Conservation (phyloP, 2,329 filamentous ascomycete genomes). For the Talaromyces verruculosus region DNA sequence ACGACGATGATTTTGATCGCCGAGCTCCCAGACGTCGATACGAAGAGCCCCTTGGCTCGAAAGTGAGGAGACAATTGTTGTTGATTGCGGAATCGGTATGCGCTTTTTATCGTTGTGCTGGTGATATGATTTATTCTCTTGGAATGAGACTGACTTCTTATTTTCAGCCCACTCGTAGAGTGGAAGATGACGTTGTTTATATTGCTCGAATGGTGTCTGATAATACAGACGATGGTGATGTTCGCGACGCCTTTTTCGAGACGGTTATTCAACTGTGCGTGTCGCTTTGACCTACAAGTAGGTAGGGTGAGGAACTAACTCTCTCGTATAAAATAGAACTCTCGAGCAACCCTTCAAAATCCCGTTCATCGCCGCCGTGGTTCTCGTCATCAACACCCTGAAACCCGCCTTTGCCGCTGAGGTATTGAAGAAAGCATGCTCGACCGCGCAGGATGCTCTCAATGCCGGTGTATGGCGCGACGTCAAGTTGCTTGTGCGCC, state of each 20-base stretch:
- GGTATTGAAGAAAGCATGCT: constrained; percentile 64
- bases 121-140: constrained; percentile 1
- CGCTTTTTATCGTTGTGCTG: constrained; percentile 6
- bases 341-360: constrained; percentile 95
- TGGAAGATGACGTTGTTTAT: constrained; percentile 72
- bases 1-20: constrained; percentile 75
- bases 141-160: neutral
- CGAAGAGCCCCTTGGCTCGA: constrained; percentile 69
- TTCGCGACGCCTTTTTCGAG: constrained; percentile 70
- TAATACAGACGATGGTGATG: constrained; percentile 79
- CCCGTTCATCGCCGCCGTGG: constrained; percentile 84
- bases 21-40: constrained; percentile 71
- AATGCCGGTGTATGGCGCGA: constrained; percentile 78
- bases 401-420: constrained; percentile 73
- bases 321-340: constrained; percentile 47
- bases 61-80: constrained; percentile 75
- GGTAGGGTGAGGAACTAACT: neutral
- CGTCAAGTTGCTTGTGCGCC: constrained; percentile 85
- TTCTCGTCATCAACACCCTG: constrained; percentile 74
- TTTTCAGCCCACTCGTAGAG: constrained; percentile 63
- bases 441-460: constrained; percentile 66
- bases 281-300: neutral
- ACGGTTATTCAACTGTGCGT: constrained; percentile 71
- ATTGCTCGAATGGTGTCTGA: constrained; percentile 77
- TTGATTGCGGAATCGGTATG: constrained; percentile 72